These are phyloP conservation scores for Xylariaceae sp. DNA, from an alignment of 2,329 filamentous ascomycete species.

Conservation along the genomic window DNA sequence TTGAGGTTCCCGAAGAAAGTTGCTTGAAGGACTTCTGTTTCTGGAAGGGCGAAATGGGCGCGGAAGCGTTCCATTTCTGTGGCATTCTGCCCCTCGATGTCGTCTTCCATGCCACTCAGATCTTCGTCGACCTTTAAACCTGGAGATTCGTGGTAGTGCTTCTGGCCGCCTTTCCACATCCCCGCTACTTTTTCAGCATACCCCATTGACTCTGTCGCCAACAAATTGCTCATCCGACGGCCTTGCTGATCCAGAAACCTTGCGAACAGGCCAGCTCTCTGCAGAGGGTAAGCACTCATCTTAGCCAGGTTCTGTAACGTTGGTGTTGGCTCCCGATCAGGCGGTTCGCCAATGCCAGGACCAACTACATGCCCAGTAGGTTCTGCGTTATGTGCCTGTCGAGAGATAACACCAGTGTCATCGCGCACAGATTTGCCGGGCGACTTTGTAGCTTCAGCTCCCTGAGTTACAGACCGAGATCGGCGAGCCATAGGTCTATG, in stretches of 20 bases:
- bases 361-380: slow-evolving; percentile 40
- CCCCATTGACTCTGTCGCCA: slow-evolving; percentile 90
- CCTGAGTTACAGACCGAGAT: slow-evolving; percentile 41
- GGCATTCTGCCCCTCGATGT: slow-evolving; percentile 59
- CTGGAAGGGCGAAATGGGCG: slow-evolving; percentile 84
- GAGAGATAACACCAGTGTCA: slow-evolving; percentile 13
- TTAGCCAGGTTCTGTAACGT: slow-evolving; percentile 53
- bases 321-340: slow-evolving; percentile 35
- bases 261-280: slow-evolving; percentile 78
- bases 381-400: slow-evolving; percentile 18
- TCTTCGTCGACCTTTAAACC: slow-evolving; percentile 54
- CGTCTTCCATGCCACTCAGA: slow-evolving; percentile 51
- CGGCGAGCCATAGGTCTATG: slow-evolving; percentile 68
- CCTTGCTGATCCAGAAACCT: slow-evolving; percentile 78
- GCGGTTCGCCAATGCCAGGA: slow-evolving; percentile 25
- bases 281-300: slow-evolving; percentile 73
- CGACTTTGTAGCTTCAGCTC: slow-evolving; percentile 14
- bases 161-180: slow-evolving; percentile 90
- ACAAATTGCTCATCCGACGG: slow-evolving; percentile 74
- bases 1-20: slow-evolving; percentile 93
- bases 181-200: slow-evolving; percentile 96
- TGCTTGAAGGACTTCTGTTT: slow-evolving; percentile 77
- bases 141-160: slow-evolving; percentile 72
- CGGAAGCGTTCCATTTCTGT: slow-evolving; percentile 78
- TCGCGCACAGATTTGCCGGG: slow-evolving; percentile 16